A percentile compares a stretch with the other conserved stretches of the same genome.
Evolutionary conservation across 2,329 filamentous ascomycete genomes (phyloP).

Genomic region (Phyllosticta citriasiana): DNA sequence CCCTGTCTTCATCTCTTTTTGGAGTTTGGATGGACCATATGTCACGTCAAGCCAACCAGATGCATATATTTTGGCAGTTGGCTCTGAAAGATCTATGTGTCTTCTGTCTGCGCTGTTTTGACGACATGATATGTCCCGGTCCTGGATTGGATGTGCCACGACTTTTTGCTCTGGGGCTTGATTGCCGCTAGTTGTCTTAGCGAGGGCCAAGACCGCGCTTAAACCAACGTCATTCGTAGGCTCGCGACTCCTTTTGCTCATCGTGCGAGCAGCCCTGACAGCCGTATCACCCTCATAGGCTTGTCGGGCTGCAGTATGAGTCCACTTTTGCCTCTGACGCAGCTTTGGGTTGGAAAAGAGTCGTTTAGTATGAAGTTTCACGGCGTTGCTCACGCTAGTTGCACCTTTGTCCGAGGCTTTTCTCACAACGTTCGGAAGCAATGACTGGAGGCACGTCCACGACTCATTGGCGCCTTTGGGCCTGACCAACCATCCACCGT

Average conservation of each 20-base stretch:
- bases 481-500: not conserved
- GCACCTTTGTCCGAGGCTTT: not conserved
- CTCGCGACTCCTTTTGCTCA: not conserved
- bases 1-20: too few relatives aligned
- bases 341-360: not conserved
- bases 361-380: not conserved
- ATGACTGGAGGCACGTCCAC: not conserved
- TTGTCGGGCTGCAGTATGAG: not conserved
- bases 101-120: too few relatives aligned
- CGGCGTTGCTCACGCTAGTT: not conserved
- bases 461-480: not conserved
- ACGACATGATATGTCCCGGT: too few relatives aligned
- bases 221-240: constrained; percentile 1
- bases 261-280: not conserved
- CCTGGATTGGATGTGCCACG: too few relatives aligned
- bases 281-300: not conserved
- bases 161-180: too few relatives aligned
- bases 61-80: too few relatives aligned
- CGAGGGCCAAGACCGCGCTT: constrained; percentile 1
- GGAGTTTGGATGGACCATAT: too few relatives aligned
- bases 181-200: not conserved
- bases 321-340: not conserved
- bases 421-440: not conserved
- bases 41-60: too few relatives aligned
- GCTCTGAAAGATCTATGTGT: too few relatives aligned